Conservation (phyloP, 2,329 filamentous ascomycete genomes). For the Colletotrichum tropicicola region DNA sequence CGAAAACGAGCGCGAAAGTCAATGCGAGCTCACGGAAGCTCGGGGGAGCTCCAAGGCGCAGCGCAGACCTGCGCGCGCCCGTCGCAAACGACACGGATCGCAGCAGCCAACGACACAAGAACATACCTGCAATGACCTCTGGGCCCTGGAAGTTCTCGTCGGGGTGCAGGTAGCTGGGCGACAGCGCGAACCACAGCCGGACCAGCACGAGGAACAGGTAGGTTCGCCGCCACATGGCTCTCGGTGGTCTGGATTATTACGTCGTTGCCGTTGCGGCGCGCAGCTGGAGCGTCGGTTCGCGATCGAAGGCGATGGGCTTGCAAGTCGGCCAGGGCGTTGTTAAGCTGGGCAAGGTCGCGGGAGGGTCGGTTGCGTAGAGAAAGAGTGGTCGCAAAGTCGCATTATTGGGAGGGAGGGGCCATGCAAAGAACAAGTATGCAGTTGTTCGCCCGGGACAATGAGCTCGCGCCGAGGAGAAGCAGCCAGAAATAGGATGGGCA, state of each 20-base stretch:
- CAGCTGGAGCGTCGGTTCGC: constrained; percentile 35
- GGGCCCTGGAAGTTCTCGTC: constrained; percentile 99
- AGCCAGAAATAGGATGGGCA: constrained; percentile 2
- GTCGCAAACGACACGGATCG: neutral
- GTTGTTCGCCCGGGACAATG: neutral
- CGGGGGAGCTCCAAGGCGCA: constrained; percentile 9
- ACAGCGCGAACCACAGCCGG: constrained; percentile 92
- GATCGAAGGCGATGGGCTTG: neutral
- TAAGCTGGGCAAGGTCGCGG: constrained; percentile 8
- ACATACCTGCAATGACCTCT: constrained; percentile 90
- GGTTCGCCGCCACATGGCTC: constrained; percentile 86
- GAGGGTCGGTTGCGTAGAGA: neutral
- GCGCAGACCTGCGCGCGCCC: neutral
- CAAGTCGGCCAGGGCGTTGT: neutral
- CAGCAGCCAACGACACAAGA: neutral
- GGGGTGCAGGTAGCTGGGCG: constrained; percentile 95
- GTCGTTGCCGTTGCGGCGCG: constrained; percentile 28
- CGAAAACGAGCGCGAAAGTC: constrained; percentile 22
- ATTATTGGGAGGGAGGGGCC: constrained; percentile 24
- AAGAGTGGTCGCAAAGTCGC: constrained; percentile 25
- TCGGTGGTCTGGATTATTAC: neutral
- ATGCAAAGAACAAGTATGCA: constrained; percentile 18
- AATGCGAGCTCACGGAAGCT: constrained; percentile 18
- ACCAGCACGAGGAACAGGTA: constrained; percentile 87
- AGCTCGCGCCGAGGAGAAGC: neutral